phyloP scores from a whole-genome alignment of 83 land plant genomes.

The Picea abies region DNA sequence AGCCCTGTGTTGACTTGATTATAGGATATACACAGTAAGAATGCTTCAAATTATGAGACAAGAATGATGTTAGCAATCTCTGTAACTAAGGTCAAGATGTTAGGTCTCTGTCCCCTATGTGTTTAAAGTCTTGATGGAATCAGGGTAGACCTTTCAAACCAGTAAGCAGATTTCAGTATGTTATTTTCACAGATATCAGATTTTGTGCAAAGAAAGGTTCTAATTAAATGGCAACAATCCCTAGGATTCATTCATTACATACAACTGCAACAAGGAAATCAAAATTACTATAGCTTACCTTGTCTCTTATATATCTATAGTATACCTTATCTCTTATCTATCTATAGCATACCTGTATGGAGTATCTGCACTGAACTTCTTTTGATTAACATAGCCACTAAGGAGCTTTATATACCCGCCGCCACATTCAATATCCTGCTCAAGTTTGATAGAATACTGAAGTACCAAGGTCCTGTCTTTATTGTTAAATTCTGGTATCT shows the following conservation, averaged over 20 bases:
- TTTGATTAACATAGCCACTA: constrained; percentile 93
- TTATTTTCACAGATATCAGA: background rate
- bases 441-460: constrained; percentile 92
- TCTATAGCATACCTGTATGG: constrained; percentile 72
- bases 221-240: background rate
- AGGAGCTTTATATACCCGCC: constrained; percentile 98
- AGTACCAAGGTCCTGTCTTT: constrained; percentile 85
- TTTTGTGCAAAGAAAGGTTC: background rate
- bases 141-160: background rate
- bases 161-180: background rate
- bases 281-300: background rate
- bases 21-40: background rate
- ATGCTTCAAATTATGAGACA: constrained; percentile 2
- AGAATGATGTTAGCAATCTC: background rate
- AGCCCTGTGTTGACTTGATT: background rate
- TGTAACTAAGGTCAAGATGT: background rate
- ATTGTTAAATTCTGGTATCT: constrained; percentile 90
- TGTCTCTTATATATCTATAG: too few relatives aligned
- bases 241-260: background rate
- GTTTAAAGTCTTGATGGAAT: background rate
- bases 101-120: background rate
- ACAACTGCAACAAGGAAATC: background rate
- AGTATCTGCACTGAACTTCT: constrained; percentile 93
- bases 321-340: too few relatives aligned
- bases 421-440: constrained; percentile 99